A percentile compares a stretch with the other conserved stretches of the same genome.
Conservation (phyloP, 1,284 basidiomycete species). For the Leccinum subspadiceum region DNA sequence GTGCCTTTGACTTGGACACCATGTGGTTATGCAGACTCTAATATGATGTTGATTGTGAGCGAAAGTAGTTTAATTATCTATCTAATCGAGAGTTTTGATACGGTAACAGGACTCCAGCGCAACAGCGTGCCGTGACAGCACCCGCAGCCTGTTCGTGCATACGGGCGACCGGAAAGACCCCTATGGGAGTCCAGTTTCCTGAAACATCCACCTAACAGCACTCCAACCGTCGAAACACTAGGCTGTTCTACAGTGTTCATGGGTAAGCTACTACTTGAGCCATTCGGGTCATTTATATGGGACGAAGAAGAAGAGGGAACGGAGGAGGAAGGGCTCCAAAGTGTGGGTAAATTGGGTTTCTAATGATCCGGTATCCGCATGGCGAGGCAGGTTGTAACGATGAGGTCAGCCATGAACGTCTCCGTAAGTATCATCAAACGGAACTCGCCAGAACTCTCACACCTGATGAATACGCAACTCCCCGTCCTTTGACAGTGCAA, state of each 20-base stretch:
- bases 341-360: neutral
- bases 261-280: too few species aligned
- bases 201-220: too few species aligned
- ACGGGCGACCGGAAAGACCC: too few species aligned
- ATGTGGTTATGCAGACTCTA: too few species aligned
- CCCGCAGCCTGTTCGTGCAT: neutral
- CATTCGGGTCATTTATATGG: too few species aligned
- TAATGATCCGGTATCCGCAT: conserved; percentile 32
- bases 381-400: conserved; percentile 33
- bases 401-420: conserved; percentile 26
- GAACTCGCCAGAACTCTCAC: conserved; percentile 3
- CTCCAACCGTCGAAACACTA: neutral
- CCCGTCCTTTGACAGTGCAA: conserved; percentile 33
- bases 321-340: neutral
- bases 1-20: neutral
- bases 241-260: neutral
- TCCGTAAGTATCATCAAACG: conserved; percentile 7
- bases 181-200: too few species aligned
- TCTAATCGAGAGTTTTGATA: too few species aligned
- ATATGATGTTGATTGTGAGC: neutral
- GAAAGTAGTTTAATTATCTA: neutral
- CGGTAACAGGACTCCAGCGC: too few species aligned
- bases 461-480: conserved; percentile 34
- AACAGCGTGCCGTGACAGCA: too few species aligned
- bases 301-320: neutral